Percentiles rank a stretch among this genome's conserved stretches.
Conservation (phyloP, 108 stramenopile species). For the Poteriospumella lacustris region DNA sequence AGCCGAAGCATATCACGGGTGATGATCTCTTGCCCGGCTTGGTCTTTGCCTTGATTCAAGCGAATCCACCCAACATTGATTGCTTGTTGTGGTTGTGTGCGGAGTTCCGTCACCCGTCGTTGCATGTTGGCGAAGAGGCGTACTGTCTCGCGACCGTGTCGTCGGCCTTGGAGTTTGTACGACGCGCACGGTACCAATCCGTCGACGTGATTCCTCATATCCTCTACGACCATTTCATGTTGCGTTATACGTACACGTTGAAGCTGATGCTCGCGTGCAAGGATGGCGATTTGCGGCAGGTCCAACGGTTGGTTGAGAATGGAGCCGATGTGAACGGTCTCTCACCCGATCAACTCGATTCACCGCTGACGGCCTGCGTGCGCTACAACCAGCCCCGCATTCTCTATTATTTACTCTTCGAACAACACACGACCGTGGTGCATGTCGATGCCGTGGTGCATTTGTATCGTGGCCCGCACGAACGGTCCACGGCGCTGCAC, state of each 20-base stretch:
- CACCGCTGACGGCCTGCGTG: background rate
- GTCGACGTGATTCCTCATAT: no score
- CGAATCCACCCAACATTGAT: no score
- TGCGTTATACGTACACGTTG: constrained; percentile 2
- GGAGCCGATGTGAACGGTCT: constrained; percentile 18
- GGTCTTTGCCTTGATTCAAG: no score
- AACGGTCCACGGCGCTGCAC: background rate
- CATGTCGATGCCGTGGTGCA: background rate
- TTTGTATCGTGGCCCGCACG: background rate
- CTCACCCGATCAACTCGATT: background rate
- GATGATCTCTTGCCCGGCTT: no score
- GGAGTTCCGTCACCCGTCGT: no score
- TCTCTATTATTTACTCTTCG: background rate
- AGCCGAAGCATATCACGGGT: no score
- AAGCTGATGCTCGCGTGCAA: background rate
- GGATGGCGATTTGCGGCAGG: background rate
- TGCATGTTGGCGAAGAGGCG: no score
- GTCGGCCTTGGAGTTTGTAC: no score
- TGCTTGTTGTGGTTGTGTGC: no score
- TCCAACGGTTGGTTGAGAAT: background rate
- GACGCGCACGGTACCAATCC: no score
- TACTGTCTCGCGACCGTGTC: no score
- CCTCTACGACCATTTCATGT: no score
- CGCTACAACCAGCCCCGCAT: background rate
- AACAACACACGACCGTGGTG: background rate